phyloP scores from a whole-genome alignment of 139 green algal species.

The Haematococcus lacustris region DNA sequence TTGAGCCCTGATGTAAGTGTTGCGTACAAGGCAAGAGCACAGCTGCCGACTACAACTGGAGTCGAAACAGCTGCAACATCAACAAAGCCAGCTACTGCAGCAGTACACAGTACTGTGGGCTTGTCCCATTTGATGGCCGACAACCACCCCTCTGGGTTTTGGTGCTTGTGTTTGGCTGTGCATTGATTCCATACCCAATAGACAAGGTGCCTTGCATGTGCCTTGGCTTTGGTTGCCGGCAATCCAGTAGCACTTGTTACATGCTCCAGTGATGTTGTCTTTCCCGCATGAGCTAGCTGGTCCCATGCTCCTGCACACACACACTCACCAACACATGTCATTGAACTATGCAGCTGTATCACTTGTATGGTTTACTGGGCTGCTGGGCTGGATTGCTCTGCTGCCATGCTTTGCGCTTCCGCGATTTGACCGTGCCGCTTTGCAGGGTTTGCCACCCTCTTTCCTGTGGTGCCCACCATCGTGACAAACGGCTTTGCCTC shows the following conservation, averaged over 20 bases:
- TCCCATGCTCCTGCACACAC: not conserved
- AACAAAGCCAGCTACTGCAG: too few species aligned
- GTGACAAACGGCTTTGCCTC: constrained; percentile 77
- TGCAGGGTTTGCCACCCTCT: not conserved
- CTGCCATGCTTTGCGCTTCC: not conserved
- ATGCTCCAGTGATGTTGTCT: not conserved
- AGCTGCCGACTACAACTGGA: not conserved
- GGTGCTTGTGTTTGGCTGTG: too few species aligned
- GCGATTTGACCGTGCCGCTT: not conserved
- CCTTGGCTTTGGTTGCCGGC: too few species aligned
- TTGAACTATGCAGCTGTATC: not conserved
- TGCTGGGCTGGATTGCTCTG: not conserved
- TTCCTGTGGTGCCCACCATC: not conserved
- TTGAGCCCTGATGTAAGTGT: not conserved
- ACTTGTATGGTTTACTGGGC: too few species aligned
- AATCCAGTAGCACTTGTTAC: too few species aligned
- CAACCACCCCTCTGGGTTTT: too few species aligned
- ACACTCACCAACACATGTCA: not conserved
- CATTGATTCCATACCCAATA: too few species aligned
- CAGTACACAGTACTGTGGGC: too few species aligned
- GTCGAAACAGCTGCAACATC: too few species aligned
- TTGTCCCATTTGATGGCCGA: too few species aligned
- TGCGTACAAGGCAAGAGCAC: not conserved
- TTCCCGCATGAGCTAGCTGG: not conserved
- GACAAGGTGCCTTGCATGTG: too few species aligned